Evolutionary conservation across 2,329 filamentous ascomycete species (phyloP).

Genomic region (Stagonosporopsis chrysanthemi): DNA sequence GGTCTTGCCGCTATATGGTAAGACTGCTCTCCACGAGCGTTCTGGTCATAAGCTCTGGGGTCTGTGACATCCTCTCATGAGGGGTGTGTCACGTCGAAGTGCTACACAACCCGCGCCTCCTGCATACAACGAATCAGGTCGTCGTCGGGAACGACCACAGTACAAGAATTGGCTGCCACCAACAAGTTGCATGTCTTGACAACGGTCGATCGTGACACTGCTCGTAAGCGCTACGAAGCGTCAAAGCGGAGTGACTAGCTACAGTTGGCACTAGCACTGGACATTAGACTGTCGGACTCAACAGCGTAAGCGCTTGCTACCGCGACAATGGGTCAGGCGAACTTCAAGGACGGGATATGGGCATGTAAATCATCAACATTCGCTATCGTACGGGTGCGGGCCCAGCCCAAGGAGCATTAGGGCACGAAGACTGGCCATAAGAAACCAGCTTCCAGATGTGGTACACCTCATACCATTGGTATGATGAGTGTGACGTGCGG

Average conservation of each 20-base stretch:
- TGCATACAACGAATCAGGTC: neutral
- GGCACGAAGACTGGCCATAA: slow-evolving; percentile 17
- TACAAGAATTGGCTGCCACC: neutral
- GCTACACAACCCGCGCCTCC: neutral
- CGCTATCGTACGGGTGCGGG: slow-evolving; percentile 12
- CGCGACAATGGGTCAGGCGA: neutral
- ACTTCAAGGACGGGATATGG: neutral
- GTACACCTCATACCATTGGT: neutral
- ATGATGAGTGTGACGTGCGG: neutral
- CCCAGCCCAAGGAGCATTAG: slow-evolving; percentile 22
- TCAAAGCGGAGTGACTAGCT: neutral
- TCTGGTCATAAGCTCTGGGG: no score
- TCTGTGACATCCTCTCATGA: neutral
- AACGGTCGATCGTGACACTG: neutral
- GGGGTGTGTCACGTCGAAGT: neutral
- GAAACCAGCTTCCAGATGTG: slow-evolving; percentile 17
- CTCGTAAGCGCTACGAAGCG: neutral
- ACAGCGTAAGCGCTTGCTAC: neutral
- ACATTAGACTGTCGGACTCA: neutral
- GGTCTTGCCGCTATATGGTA: neutral
- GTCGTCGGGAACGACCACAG: neutral
- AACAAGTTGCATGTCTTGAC: neutral
- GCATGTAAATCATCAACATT: slow-evolving; percentile 11
- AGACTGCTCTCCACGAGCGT: neutral
- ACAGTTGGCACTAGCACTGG: neutral